These are phyloP conservation scores for Scedosporium dehoogii DNA, from an alignment of 2,329 filamentous ascomycete genomes.

Conservation along the genomic window DNA sequence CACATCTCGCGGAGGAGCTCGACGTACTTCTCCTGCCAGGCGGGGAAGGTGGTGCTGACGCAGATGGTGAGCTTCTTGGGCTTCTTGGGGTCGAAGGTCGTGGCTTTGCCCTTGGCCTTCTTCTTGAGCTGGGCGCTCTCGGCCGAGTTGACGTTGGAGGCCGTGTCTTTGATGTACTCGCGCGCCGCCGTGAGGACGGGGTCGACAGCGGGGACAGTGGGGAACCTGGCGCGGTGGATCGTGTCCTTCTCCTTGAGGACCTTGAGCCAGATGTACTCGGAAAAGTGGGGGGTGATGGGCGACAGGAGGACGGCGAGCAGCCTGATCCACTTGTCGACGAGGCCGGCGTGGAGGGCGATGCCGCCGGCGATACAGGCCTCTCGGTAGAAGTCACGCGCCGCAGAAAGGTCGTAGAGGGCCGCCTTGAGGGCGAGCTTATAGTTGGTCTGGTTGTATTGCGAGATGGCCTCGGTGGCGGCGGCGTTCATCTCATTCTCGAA, in stretches of 20 bases:
- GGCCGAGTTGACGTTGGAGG: slow-evolving; percentile 74
- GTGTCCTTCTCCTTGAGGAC: slow-evolving; percentile 67
- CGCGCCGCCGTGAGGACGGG: slow-evolving; percentile 64
- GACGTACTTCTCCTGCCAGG: slow-evolving; percentile 88
- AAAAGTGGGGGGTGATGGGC: slow-evolving; percentile 85
- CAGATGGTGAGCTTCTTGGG: slow-evolving; percentile 87
- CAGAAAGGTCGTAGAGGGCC: slow-evolving; percentile 83
- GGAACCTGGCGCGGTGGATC: slow-evolving; percentile 72
- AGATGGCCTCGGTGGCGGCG: slow-evolving; percentile 66
- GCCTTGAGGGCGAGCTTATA: slow-evolving; percentile 55
- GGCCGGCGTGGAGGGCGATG: slow-evolving; percentile 76
- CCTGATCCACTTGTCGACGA: slow-evolving; percentile 73
- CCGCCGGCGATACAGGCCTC: slow-evolving; percentile 68
- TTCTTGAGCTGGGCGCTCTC: slow-evolving; percentile 79
- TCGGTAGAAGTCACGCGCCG: slow-evolving; percentile 81
- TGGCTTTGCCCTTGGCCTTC: slow-evolving; percentile 84
- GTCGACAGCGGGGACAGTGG: slow-evolving; percentile 55
- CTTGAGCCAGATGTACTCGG: slow-evolving; percentile 90
- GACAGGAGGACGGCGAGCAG: slow-evolving; percentile 75
- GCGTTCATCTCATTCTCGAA: slow-evolving; percentile 91
- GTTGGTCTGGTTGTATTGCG: slow-evolving; percentile 69
- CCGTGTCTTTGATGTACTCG: slow-evolving; percentile 68
- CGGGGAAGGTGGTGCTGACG: slow-evolving; percentile 68
- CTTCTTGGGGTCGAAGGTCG: slow-evolving; percentile 78
- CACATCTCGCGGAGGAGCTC: slow-evolving; percentile 66